A percentile compares a stretch with the other conserved stretches of the same genome.
phyloP scores from a whole-genome alignment of 345 rosid species.

The Cochlearia excelsa region DNA sequence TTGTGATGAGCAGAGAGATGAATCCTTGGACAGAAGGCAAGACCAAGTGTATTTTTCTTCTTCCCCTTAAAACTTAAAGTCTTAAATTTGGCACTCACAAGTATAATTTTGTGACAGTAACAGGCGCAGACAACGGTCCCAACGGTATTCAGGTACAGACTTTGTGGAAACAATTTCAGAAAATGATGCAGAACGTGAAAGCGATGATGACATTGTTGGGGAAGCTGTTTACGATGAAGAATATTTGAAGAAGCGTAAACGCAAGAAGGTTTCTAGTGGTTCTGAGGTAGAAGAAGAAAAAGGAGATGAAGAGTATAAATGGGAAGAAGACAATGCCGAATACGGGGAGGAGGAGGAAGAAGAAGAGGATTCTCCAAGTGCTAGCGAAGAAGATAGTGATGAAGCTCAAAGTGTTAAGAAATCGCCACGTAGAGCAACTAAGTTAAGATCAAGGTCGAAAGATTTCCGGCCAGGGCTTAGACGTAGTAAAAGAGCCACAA shows the following conservation, averaged over 20 bases:
- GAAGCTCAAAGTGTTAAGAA: conserved; percentile 66
- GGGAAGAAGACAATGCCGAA: conserved; percentile 90
- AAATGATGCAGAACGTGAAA: conserved; percentile 74
- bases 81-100: not conserved
- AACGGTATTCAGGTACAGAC: conserved; percentile 77
- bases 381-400: conserved; percentile 85
- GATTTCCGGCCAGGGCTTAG: conserved; percentile 82
- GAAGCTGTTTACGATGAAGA: conserved; percentile 98
- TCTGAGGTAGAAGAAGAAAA: conserved; percentile 64
- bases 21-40: conserved; percentile 72
- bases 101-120: conserved; percentile 42
- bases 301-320: conserved; percentile 47
- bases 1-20: conserved; percentile 60
- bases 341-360: conserved; percentile 81
- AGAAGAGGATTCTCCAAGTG: conserved; percentile 70
- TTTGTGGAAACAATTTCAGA: conserved; percentile 88
- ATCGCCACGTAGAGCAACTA: conserved; percentile 69
- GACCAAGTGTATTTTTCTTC: conserved; percentile 18
- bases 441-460: conserved; percentile 60
- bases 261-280: conserved; percentile 70
- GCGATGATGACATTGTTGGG: conserved; percentile 98
- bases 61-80: not conserved
- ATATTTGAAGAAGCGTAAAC: conserved; percentile 84
- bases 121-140: conserved; percentile 83
- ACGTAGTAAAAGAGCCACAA: conserved; percentile 87